phyloP scores from a whole-genome alignment of 2,329 filamentous ascomycete genomes.

The Monosporascus sp. region DNA sequence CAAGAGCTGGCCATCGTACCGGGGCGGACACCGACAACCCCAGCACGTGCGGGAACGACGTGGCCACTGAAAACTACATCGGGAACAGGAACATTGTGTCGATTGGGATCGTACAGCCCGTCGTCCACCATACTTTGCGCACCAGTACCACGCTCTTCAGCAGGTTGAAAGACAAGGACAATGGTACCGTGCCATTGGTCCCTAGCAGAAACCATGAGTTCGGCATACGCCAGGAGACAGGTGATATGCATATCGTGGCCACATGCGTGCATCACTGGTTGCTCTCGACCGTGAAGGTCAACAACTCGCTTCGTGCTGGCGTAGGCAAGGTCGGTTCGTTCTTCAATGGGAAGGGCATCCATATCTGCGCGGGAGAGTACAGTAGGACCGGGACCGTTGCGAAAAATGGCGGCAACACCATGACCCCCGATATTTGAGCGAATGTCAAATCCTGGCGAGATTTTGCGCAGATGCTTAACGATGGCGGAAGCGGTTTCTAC shows the following conservation, averaged over 20 bases:
- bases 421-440: conserved; percentile 17
- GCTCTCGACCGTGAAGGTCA: conserved; percentile 40
- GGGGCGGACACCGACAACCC: conserved; percentile 15
- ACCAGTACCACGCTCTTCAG: not conserved
- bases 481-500: conserved; percentile 10
- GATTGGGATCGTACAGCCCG: conserved; percentile 7
- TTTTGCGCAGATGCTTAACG: conserved; percentile 8
- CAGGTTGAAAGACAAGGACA: conserved; percentile 26
- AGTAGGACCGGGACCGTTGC: conserved; percentile 20
- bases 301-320: conserved; percentile 34
- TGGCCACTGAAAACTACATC: conserved; percentile 34
- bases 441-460: conserved; percentile 11
- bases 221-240: conserved; percentile 49
- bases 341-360: conserved; percentile 43
- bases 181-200: conserved; percentile 56
- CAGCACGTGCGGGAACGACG: conserved; percentile 28
- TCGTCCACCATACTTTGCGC: not conserved
- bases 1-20: conserved; percentile 21
- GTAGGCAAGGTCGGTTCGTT: conserved; percentile 42
- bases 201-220: conserved; percentile 39
- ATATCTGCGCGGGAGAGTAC: conserved; percentile 44
- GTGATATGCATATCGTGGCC: conserved; percentile 64
- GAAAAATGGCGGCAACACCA: conserved; percentile 17
- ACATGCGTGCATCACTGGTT: conserved; percentile 63
- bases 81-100: conserved; percentile 24